Conservation (phyloP, 768 basidiomycete genomes). For the Ephemerocybe angulata region DNA sequence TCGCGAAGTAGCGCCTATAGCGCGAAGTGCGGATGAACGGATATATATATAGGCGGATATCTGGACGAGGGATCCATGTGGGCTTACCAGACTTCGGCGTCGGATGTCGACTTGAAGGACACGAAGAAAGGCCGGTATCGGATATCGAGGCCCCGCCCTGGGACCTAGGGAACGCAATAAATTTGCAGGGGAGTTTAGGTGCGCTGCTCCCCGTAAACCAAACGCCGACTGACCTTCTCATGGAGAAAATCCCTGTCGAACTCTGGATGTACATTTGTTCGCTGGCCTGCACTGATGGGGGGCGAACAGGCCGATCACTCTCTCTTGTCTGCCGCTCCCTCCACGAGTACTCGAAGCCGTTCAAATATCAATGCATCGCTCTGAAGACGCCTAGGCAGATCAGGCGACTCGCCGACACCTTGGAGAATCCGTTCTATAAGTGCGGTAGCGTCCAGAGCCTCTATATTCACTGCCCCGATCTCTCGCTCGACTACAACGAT, state of each 20-base stretch:
- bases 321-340: slow-evolving; percentile 39
- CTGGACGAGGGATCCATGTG: too few species aligned
- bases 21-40: too few species aligned
- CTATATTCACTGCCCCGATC: slow-evolving; percentile 36
- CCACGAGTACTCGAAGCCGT: slow-evolving; percentile 33
- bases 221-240: too few species aligned
- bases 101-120: too few species aligned
- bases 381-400: slow-evolving; percentile 28
- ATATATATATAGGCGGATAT: too few species aligned
- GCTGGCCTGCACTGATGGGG: slow-evolving; percentile 41
- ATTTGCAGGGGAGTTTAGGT: too few species aligned
- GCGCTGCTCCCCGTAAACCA: too few species aligned
- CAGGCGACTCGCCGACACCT: slow-evolving; percentile 21
- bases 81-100: too few species aligned
- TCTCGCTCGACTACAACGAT: not conserved
- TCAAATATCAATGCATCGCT: slow-evolving; percentile 39
- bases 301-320: slow-evolving; percentile 34
- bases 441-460: slow-evolving; percentile 40
- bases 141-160: too few species aligned
- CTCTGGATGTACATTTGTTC: slow-evolving; percentile 42
- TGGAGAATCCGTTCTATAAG: slow-evolving; percentile 32
- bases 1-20: too few species aligned
- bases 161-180: too few species aligned
- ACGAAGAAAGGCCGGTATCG: too few species aligned
- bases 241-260: slow-evolving; percentile 41